Conservation (phyloP, 306 rosid species). For the Canavalia ensiformis region DNA sequence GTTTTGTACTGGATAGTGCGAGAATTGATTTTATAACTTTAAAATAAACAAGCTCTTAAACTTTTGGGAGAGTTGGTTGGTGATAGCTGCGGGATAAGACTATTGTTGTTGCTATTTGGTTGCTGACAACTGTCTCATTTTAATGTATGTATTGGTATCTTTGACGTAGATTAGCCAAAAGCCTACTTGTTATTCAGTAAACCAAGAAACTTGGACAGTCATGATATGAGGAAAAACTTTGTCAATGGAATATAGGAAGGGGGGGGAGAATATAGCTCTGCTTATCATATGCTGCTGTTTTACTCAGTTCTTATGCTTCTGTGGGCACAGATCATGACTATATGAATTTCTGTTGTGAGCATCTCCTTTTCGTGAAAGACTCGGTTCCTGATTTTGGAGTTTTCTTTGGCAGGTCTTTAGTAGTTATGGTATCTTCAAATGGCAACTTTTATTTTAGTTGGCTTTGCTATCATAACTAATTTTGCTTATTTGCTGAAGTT, state of each 20-base stretch:
- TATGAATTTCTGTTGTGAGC: conserved; percentile 13
- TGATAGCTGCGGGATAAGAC: no score
- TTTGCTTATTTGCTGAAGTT: neutral
- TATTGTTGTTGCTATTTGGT: no score
- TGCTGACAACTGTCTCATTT: neutral
- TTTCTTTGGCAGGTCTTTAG: conserved; percentile 3
- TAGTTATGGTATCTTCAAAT: neutral
- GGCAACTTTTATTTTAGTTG: conserved; percentile 6
- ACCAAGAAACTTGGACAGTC: conserved; percentile 3
- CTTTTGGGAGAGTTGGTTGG: no score
- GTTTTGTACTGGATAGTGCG: no score
- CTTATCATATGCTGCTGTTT: neutral
- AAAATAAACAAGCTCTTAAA: no score
- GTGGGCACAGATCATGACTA: neutral
- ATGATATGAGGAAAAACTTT: neutral
- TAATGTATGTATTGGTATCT: neutral
- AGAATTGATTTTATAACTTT: no score
- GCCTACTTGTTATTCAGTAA: neutral
- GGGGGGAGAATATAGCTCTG: neutral
- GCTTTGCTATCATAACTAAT: neutral
- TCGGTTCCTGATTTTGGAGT: conserved; percentile 9
- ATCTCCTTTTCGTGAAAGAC: neutral
- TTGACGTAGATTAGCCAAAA: neutral
- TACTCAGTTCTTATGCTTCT: neutral
- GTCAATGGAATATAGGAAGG: conserved; percentile 1